Percentiles rank a stretch among this genome's conserved stretches.
phyloP scores from a whole-genome alignment of 805 yeast species.

The Lipomyces yamadae region DNA sequence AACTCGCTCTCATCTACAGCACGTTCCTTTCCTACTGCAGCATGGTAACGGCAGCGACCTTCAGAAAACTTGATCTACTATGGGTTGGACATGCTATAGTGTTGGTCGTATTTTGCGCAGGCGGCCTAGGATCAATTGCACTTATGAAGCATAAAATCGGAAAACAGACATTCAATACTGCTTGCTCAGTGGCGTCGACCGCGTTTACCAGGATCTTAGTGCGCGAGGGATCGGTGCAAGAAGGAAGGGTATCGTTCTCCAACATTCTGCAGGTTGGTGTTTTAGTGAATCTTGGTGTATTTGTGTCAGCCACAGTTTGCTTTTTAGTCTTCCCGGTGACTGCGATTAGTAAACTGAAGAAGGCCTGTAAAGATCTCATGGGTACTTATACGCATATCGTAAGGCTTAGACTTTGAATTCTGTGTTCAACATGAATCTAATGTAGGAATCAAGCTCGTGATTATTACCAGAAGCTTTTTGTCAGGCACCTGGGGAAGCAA shows the following conservation, averaged over 20 bases:
- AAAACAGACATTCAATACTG: slow-evolving; percentile 75
- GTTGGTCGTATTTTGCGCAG: slow-evolving; percentile 55
- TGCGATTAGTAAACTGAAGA: slow-evolving; percentile 56
- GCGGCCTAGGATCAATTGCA: slow-evolving; percentile 68
- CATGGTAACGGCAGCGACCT: slow-evolving; percentile 56
- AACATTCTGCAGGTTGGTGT: slow-evolving; percentile 59
- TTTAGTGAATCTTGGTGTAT: slow-evolving; percentile 66
- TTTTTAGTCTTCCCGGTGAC: slow-evolving; percentile 66
- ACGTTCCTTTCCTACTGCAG: slow-evolving; percentile 58
- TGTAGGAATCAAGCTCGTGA: slow-evolving; percentile 11
- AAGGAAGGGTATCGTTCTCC: slow-evolving; percentile 59
- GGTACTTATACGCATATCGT: slow-evolving; percentile 55
- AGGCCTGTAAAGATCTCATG: slow-evolving; percentile 49
- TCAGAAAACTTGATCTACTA: slow-evolving; percentile 52
- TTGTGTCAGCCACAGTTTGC: slow-evolving; percentile 63
- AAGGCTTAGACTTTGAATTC: slow-evolving; percentile 38
- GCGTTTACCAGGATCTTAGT: slow-evolving; percentile 71
- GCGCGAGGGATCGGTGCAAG: slow-evolving; percentile 71
- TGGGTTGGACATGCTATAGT: slow-evolving; percentile 51
- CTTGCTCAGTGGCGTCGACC: slow-evolving; percentile 77
- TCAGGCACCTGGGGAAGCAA: slow-evolving; percentile 29
- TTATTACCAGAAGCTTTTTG: slow-evolving; percentile 29
- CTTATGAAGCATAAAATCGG: slow-evolving; percentile 69
- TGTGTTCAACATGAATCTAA: not conserved
- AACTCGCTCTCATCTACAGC: slow-evolving; percentile 58